These are phyloP conservation scores for Candida berthetii DNA, from an alignment of 805 yeast genomes.

Conservation along the genomic window DNA sequence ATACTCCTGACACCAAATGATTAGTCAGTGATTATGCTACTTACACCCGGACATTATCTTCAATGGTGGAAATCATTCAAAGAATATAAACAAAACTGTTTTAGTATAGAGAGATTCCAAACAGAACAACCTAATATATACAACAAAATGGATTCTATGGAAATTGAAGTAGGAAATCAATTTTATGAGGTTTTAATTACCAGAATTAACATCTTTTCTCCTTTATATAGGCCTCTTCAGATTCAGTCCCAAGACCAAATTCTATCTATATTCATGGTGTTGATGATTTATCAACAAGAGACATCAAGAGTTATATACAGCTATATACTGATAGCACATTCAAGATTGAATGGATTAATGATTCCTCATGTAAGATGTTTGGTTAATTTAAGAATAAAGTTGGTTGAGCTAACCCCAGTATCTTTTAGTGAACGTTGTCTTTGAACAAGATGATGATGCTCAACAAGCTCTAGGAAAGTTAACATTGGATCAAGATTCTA, in stretches of 20 bases:
- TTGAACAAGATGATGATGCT: constrained; percentile 15
- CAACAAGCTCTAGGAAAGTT: constrained; percentile 6
- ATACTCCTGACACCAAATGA: not conserved
- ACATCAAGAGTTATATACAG: constrained; percentile 14
- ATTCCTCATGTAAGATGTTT: constrained; percentile 12
- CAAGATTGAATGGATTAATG: constrained; percentile 22
- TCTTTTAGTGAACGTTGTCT: constrained; percentile 15
- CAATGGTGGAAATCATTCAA: too few species aligned
- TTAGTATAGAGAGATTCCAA: too few species aligned
- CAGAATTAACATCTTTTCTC: too few species aligned
- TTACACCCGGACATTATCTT: too few species aligned
- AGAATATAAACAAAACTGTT: too few species aligned
- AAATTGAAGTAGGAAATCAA: constrained; percentile 16
- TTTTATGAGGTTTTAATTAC: too few species aligned
- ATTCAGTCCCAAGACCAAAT: constrained; percentile 14
- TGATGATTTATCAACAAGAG: constrained; percentile 18
- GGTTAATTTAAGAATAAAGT: not conserved
- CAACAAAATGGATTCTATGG: constrained; percentile 9
- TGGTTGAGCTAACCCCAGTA: not conserved
- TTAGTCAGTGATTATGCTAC: too few species aligned
- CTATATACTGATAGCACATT: constrained; percentile 9
- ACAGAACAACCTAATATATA: too few species aligned
- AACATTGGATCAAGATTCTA: constrained; percentile 4
- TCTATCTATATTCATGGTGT: constrained; percentile 18
- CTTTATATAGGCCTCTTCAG: not conserved